Evolutionary conservation across 352 stramenopile genomes (phyloP).

Genomic region (Pythium brachiatum): DNA sequence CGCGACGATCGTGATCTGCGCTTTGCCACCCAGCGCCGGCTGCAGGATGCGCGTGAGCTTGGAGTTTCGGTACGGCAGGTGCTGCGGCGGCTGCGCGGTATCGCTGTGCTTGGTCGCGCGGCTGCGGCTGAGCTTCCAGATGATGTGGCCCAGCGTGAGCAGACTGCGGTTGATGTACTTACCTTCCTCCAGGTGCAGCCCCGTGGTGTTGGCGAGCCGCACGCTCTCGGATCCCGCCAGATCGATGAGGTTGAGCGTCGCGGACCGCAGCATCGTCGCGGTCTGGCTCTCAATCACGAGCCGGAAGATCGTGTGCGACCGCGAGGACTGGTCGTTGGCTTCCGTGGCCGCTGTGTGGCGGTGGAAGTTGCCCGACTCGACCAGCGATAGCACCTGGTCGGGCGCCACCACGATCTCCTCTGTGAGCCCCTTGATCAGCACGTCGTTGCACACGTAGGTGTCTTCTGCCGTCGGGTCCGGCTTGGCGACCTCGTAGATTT

Average conservation of each 20-base stretch:
- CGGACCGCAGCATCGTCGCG: slow-evolving; percentile 43
- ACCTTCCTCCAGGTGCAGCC: slow-evolving; percentile 79
- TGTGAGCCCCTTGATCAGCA: slow-evolving; percentile 82
- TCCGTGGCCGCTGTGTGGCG: slow-evolving; percentile 74
- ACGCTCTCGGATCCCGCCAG: slow-evolving; percentile 88
- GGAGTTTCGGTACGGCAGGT: slow-evolving; percentile 97
- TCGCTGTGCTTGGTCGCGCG: slow-evolving; percentile 18
- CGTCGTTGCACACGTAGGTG: slow-evolving; percentile 57
- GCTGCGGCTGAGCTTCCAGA: slow-evolving; percentile 88
- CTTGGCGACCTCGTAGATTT: slow-evolving; percentile 69
- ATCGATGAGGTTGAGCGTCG: slow-evolving; percentile 90
- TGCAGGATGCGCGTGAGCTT: slow-evolving; percentile 98
- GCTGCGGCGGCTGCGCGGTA: slow-evolving; percentile 26
- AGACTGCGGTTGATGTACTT: slow-evolving; percentile 90
- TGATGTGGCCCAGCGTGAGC: slow-evolving; percentile 92
- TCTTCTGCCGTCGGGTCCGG: slow-evolving; percentile 28
- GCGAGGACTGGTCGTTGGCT: slow-evolving; percentile 76
- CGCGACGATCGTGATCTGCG: slow-evolving; percentile 96
- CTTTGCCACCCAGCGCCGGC: slow-evolving; percentile 94
- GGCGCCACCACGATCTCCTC: slow-evolving; percentile 78
- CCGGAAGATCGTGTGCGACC: slow-evolving; percentile 75
- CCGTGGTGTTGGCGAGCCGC: slow-evolving; percentile 73
- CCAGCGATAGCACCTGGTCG: slow-evolving; percentile 82
- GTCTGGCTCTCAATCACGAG: slow-evolving; percentile 73
- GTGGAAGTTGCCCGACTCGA: slow-evolving; percentile 77